Evolutionary conservation across 345 rosid genomes (phyloP).

Genomic region (Brassica rapa): DNA sequence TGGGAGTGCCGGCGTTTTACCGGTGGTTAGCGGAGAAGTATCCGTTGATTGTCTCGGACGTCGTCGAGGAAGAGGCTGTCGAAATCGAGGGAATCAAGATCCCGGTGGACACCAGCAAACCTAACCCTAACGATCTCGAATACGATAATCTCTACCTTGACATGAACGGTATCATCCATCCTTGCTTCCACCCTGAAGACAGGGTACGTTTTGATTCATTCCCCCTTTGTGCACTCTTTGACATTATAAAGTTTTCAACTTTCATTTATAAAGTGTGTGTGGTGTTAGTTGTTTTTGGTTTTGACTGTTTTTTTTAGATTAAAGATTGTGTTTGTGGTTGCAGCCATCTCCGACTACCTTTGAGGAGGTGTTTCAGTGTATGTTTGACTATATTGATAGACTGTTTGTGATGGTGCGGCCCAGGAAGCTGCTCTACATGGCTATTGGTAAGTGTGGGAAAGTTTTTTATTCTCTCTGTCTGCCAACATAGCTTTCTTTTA

Average conservation of each 20-base stretch:
- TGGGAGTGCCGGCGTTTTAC: conserved; percentile 99
- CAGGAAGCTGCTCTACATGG: conserved; percentile 85
- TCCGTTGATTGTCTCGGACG: conserved; percentile 77
- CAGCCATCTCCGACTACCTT: conserved; percentile 88
- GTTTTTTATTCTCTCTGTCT: neutral
- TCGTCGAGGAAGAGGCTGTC: conserved; percentile 83
- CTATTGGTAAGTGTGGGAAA: conserved; percentile 64
- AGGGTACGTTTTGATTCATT: conserved; percentile 48
- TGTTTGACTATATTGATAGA: conserved; percentile 95
- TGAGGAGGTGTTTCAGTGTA: conserved; percentile 82
- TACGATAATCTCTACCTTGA: conserved; percentile 95
- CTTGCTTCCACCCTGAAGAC: conserved; percentile 98
- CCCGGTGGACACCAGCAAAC: conserved; percentile 91
- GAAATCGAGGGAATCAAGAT: conserved; percentile 74
- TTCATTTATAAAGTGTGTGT: neutral
- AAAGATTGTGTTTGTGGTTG: conserved; percentile 29
- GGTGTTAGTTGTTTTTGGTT: no score
- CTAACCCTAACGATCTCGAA: conserved; percentile 81
- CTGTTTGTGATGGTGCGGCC: conserved; percentile 98
- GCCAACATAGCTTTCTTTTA: neutral
- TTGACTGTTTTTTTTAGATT: neutral
- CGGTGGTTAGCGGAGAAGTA: conserved; percentile 98
- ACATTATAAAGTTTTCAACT: no score
- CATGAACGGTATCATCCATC: conserved; percentile 98
- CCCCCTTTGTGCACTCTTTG: neutral